Evolutionary conservation across 1,139 yeast species (phyloP).

Genomic region (Suhomyces atakaporum): DNA sequence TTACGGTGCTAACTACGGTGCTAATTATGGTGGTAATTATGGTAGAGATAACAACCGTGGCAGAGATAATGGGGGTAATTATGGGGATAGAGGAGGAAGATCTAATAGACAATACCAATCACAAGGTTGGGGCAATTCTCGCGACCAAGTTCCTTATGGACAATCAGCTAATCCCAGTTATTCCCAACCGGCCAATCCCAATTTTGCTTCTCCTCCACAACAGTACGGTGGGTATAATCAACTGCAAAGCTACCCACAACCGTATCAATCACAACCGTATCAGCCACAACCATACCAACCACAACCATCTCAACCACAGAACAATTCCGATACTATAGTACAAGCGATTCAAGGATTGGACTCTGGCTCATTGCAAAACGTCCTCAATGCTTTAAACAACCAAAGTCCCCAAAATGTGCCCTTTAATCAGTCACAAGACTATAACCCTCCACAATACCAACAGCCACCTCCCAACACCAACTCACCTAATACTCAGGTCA

Average conservation of each 20-base stretch:
- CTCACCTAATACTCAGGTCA: constrained; percentile 27
- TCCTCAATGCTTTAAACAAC: constrained; percentile 21
- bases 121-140: neutral
- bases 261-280: constrained; percentile 15
- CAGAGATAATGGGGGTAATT: constrained; percentile 2
- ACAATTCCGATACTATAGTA: constrained; percentile 12
- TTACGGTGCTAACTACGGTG: too few species aligned
- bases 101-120: constrained; percentile 1
- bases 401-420: constrained; percentile 3
- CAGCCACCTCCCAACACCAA: constrained; percentile 2
- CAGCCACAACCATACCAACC: constrained; percentile 14
- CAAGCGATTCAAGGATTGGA: constrained; percentile 25
- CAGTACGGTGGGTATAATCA: constrained; percentile 3
- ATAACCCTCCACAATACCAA: constrained; percentile 14
- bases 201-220: constrained; percentile 2
- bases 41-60: constrained; percentile 1
- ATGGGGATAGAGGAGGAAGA: constrained; percentile 5
- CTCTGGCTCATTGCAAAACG: constrained; percentile 21
- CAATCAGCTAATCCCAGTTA: constrained; percentile 2
- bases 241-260: constrained; percentile 18
- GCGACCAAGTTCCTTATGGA: constrained; percentile 7
- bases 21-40: too few species aligned
- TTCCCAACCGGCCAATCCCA: constrained; percentile 1
- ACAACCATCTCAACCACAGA: constrained; percentile 7
- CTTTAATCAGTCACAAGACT: constrained; percentile 19